phyloP scores from a whole-genome alignment of 192 early-diverging fungal species.

The Geranomyces variabilis region DNA sequence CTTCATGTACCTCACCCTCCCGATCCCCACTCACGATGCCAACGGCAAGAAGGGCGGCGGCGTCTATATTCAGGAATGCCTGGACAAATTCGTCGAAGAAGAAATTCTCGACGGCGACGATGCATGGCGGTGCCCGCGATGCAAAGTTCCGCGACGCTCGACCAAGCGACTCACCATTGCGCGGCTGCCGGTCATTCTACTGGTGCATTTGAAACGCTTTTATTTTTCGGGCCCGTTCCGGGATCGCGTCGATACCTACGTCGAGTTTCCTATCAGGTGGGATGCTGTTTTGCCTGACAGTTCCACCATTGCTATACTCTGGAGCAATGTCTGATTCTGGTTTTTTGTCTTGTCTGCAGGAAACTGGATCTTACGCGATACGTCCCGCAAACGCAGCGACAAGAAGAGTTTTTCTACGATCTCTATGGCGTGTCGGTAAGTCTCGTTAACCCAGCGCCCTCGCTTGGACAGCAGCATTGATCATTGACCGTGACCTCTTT shows the following conservation, averaged over 20 bases:
- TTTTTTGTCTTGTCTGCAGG: constrained; percentile 12
- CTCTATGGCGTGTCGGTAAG: constrained; percentile 70
- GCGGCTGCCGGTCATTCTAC: constrained; percentile 81
- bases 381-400: constrained; percentile 41
- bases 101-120: constrained; percentile 91
- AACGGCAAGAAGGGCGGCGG: constrained; percentile 46
- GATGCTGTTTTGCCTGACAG: background rate
- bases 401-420: constrained; percentile 61
- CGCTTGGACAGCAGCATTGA: background rate
- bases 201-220: constrained; percentile 95
- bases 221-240: constrained; percentile 90
- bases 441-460: no score
- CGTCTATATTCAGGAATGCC: constrained; percentile 79
- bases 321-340: no score
- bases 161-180: constrained; percentile 80
- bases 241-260: constrained; percentile 87
- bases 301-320: no score
- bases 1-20: constrained; percentile 91
- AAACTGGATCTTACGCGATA: constrained; percentile 45
- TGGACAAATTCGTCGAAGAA: constrained; percentile 80
- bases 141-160: constrained; percentile 72
- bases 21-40: constrained; percentile 67
- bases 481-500: no score
- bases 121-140: constrained; percentile 86
- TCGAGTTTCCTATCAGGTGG: constrained; percentile 75